Conservation (phyloP, 2,329 filamentous ascomycete species). For the Xylogone sp. region DNA sequence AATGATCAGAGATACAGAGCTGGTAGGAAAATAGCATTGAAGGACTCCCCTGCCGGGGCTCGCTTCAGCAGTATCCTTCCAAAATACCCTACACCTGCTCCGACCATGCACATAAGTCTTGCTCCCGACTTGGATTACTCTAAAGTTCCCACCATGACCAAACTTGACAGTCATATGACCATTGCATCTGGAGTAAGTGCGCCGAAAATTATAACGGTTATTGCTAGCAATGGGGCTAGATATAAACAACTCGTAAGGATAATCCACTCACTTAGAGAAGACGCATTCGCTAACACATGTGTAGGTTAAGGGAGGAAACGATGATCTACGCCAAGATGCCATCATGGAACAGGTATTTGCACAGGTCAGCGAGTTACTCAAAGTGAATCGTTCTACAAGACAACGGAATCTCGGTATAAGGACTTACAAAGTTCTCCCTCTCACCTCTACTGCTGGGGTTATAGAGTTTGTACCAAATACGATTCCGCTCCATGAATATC, state of each 20-base stretch:
- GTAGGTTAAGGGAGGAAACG: constrained; percentile 86
- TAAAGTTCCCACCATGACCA: constrained; percentile 67
- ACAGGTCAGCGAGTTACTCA: constrained; percentile 85
- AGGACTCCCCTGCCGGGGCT: constrained; percentile 59
- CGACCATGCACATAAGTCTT: constrained; percentile 81
- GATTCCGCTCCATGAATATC: constrained; percentile 83
- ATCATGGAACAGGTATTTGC: constrained; percentile 99
- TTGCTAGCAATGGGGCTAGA: constrained; percentile 70
- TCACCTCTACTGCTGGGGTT: constrained; percentile 80
- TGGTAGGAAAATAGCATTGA: constrained; percentile 59
- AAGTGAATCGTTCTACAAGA: constrained; percentile 79
- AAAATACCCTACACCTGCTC: constrained; percentile 73
- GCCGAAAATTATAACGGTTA: constrained; percentile 85
- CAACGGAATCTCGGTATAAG: constrained; percentile 87
- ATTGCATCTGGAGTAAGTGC: constrained; percentile 89
- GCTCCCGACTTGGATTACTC: constrained; percentile 72
- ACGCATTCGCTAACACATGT: constrained; percentile 16
- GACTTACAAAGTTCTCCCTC: constrained; percentile 93
- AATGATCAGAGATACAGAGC: constrained; percentile 64
- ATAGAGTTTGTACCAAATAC: constrained; percentile 98
- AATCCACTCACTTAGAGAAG: constrained; percentile 7
- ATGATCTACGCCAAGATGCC: constrained; percentile 93
- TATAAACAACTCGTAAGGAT: constrained; percentile 76
- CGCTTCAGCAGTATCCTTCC: constrained; percentile 60
- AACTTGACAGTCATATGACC: constrained; percentile 70